Evolutionary conservation across 2,329 filamentous ascomycete genomes (phyloP).

Genomic region (Emmonsiellopsis sp.): DNA sequence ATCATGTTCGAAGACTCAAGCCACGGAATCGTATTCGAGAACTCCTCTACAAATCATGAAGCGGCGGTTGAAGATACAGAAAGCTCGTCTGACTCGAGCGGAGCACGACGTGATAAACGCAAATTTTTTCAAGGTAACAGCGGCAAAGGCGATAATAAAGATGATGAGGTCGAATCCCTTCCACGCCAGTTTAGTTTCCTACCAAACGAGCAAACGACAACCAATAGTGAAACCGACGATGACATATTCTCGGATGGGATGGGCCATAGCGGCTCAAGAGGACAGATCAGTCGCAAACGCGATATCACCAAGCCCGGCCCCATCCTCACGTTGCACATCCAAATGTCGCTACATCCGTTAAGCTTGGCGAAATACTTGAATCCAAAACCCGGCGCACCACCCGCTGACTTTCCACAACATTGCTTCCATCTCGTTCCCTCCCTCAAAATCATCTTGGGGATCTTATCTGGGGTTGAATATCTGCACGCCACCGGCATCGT

Average conservation of each 20-base stretch:
- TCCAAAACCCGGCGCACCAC: conserved; percentile 19
- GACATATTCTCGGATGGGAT: conserved; percentile 35
- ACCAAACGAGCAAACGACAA: conserved; percentile 25
- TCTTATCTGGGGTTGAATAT: conserved; percentile 57
- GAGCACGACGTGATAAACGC: conserved; percentile 1
- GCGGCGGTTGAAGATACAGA: conserved; percentile 12
- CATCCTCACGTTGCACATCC: conserved; percentile 52
- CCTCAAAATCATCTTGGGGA: conserved; percentile 47
- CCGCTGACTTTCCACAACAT: conserved; percentile 35
- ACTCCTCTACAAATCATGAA: conserved; percentile 11
- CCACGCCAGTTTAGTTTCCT: conserved; percentile 31
- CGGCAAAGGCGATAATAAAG: conserved; percentile 16
- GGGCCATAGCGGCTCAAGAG: conserved; percentile 26
- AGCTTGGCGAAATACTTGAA: conserved; percentile 53
- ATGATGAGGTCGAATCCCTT: conserved; percentile 43
- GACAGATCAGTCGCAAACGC: conserved; percentile 21
- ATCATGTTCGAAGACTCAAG: conserved; percentile 35
- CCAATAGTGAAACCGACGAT: conserved; percentile 26
- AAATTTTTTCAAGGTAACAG: conserved; percentile 4
- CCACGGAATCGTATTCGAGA: conserved; percentile 16
- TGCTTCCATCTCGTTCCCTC: conserved; percentile 55
- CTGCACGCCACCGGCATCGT: conserved; percentile 53
- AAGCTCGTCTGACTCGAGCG: conserved; percentile 12
- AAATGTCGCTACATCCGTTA: conserved; percentile 58
- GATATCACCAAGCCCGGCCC: conserved; percentile 19